Percentiles rank a stretch among this genome's conserved stretches.
Conservation (phyloP, 1,284 basidiomycete species). For the Microstroma glucosiphilum region DNA sequence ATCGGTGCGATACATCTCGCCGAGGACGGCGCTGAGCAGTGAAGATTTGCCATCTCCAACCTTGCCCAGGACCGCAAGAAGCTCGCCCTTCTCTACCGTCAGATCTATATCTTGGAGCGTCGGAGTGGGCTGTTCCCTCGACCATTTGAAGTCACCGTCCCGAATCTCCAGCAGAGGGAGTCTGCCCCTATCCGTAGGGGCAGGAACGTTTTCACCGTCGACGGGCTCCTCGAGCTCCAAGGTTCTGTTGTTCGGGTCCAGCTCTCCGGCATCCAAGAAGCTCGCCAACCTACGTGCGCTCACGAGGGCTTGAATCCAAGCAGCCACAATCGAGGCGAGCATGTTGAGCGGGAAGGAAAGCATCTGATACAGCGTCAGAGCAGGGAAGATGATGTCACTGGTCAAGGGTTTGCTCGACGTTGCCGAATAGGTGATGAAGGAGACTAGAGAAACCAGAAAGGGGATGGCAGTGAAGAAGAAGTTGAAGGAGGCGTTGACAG, state of each 20-base stretch:
- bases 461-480: slow-evolving; percentile 47
- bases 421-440: slow-evolving; percentile 72
- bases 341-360: slow-evolving; percentile 81
- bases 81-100: slow-evolving; percentile 72
- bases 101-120: slow-evolving; percentile 73
- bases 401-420: slow-evolving; percentile 70
- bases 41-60: slow-evolving; percentile 80
- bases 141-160: slow-evolving; percentile 60
- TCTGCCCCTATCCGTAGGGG: background rate
- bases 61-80: slow-evolving; percentile 76
- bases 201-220: slow-evolving; percentile 9
- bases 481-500: slow-evolving; percentile 43
- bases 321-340: slow-evolving; percentile 59
- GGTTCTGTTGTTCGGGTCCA: slow-evolving; percentile 64
- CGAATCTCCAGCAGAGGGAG: slow-evolving; percentile 55
- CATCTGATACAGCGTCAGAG: slow-evolving; percentile 85
- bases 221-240: slow-evolving; percentile 10
- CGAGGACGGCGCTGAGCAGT: slow-evolving; percentile 60
- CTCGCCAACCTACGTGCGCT: slow-evolving; percentile 71
- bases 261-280: slow-evolving; percentile 72
- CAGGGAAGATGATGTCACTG: slow-evolving; percentile 85
- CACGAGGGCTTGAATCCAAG: slow-evolving; percentile 65
- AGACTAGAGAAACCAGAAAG: slow-evolving; percentile 63
- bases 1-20: slow-evolving; percentile 75
- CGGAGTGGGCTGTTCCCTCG: slow-evolving; percentile 56